These are phyloP conservation scores for Lecanicillium sp. DNA, from an alignment of 2,329 filamentous ascomycete species.

Conservation along the genomic window DNA sequence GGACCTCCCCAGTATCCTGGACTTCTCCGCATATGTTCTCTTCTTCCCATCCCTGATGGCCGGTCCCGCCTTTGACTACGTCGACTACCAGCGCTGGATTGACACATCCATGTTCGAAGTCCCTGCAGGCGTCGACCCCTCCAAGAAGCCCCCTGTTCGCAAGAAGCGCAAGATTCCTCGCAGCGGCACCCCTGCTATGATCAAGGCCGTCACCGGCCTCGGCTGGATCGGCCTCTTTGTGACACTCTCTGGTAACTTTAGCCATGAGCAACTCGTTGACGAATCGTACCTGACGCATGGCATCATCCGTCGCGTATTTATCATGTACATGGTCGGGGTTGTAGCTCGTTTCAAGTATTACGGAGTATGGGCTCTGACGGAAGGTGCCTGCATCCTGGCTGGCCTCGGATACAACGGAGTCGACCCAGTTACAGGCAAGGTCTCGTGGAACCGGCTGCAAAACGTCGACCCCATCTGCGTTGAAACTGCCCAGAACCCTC, in stretches of 20 bases:
- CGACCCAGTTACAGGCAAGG: slow-evolving; percentile 73
- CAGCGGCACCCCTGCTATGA: slow-evolving; percentile 75
- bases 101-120: slow-evolving; percentile 92
- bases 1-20: slow-evolving; percentile 65
- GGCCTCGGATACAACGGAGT: slow-evolving; percentile 93
- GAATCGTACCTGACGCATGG: slow-evolving; percentile 59
- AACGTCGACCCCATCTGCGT: slow-evolving; percentile 85
- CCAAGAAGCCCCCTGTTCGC: slow-evolving; percentile 76
- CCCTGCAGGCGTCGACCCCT: slow-evolving; percentile 70
- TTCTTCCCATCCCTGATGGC: slow-evolving; percentile 91
- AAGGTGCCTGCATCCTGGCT: slow-evolving; percentile 88
- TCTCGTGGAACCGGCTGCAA: slow-evolving; percentile 79
- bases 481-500: slow-evolving; percentile 87
- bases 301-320: slow-evolving; percentile 66
- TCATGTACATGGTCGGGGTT: slow-evolving; percentile 77
- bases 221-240: slow-evolving; percentile 76
- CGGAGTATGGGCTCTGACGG: slow-evolving; percentile 87
- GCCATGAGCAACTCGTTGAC: slow-evolving; percentile 53
- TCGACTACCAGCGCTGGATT: slow-evolving; percentile 87
- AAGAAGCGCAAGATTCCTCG: slow-evolving; percentile 90
- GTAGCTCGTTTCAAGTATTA: slow-evolving; percentile 90
- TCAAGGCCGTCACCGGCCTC: slow-evolving; percentile 67
- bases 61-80: slow-evolving; percentile 90
- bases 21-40: slow-evolving; percentile 84
- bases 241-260: slow-evolving; percentile 61